phyloP scores from a whole-genome alignment of 768 basidiomycete species.

The Collybiopsis luxurians region DNA sequence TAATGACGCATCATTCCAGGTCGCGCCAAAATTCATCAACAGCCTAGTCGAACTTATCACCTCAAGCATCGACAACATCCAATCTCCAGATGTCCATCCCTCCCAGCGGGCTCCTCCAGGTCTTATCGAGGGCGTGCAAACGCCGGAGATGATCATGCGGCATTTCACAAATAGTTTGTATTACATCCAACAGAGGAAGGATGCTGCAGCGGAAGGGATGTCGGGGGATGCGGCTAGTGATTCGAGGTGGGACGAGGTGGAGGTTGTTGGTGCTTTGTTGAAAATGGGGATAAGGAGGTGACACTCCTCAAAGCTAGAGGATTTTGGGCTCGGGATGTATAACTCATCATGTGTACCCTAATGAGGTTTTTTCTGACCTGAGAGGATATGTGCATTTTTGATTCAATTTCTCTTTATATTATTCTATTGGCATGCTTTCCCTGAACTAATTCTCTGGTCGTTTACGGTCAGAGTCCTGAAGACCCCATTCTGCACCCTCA shows the following conservation, averaged over 20 bases:
- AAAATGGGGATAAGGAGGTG: slow-evolving; percentile 82
- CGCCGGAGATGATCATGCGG: slow-evolving; percentile 89
- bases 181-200: slow-evolving; percentile 80
- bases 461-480: neutral
- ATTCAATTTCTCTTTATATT: no score
- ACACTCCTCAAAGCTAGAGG: slow-evolving; percentile 12
- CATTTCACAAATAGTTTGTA: slow-evolving; percentile 91
- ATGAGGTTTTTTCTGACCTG: neutral
- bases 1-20: slow-evolving; percentile 35
- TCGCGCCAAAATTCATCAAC: slow-evolving; percentile 95
- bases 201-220: slow-evolving; percentile 36
- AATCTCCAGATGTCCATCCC: slow-evolving; percentile 84
- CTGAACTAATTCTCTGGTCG: no score
- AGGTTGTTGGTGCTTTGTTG: slow-evolving; percentile 81
- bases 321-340: neutral
- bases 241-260: slow-evolving; percentile 81
- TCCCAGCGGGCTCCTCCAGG: slow-evolving; percentile 86
- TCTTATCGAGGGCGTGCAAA: slow-evolving; percentile 87
- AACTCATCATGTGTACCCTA: neutral
- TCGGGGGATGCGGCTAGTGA: slow-evolving; percentile 27
- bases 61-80: slow-evolving; percentile 88
- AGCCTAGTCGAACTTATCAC: slow-evolving; percentile 95
- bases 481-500: slow-evolving; percentile 35
- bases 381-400: no score
- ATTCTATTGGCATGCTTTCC: no score